These are phyloP conservation scores for Mycena crocata DNA, from an alignment of 768 basidiomycete species.

Conservation along the genomic window DNA sequence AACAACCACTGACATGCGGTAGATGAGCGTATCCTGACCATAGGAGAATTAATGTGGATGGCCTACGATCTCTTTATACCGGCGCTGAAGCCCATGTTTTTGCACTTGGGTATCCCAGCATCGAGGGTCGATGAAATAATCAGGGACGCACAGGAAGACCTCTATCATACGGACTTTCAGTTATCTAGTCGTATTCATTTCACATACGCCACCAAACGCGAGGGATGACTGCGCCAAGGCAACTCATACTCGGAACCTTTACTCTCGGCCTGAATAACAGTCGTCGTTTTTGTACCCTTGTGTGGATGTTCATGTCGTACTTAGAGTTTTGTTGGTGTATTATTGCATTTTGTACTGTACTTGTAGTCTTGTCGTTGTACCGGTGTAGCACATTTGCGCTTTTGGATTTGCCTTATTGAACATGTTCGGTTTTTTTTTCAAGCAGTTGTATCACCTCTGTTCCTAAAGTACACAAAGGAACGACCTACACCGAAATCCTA, in stretches of 20 bases:
- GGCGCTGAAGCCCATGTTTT: constrained; percentile 69
- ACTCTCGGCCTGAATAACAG: no score
- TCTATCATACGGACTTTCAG: constrained; percentile 68
- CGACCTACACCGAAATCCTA: constrained; percentile 63
- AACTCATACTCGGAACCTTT: no score
- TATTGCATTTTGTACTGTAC: neutral
- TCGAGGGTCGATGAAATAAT: constrained; percentile 67
- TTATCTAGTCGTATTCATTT: constrained; percentile 68
- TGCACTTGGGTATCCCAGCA: constrained; percentile 63
- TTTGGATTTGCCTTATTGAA: neutral
- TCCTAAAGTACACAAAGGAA: constrained; percentile 68
- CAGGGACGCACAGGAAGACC: constrained; percentile 71
- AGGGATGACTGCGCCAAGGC: neutral
- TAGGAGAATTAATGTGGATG: constrained; percentile 82
- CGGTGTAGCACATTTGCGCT: no score
- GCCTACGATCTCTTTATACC: constrained; percentile 74
- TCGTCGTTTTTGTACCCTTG: no score
- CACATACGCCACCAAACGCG: constrained; percentile 61
- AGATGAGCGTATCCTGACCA: constrained; percentile 71
- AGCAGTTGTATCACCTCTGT: constrained; percentile 72
- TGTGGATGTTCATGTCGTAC: no score
- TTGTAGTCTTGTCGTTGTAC: neutral
- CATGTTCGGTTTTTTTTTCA: constrained; percentile 34
- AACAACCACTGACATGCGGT: neutral
- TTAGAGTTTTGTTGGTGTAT: no score